Evolutionary conservation across 2,329 filamentous ascomycete genomes (phyloP).

Genomic region (Hawksworthiomyces lignivorus): DNA sequence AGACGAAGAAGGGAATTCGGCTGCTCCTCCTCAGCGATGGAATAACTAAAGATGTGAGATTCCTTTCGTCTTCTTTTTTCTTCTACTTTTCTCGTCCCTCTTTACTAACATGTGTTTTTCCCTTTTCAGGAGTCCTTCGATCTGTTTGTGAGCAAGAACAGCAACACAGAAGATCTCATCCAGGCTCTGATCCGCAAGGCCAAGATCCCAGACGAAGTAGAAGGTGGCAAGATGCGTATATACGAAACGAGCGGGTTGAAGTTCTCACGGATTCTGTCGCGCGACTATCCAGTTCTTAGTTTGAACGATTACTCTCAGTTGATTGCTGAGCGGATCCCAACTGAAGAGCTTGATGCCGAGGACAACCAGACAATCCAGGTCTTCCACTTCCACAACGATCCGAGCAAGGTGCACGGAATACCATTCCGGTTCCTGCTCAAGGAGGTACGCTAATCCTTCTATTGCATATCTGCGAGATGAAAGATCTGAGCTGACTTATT

Average conservation of each 20-base stretch:
- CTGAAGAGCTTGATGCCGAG: constrained; percentile 57
- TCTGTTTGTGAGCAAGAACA: constrained; percentile 80
- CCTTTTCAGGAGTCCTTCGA: constrained; percentile 62
- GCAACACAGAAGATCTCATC: constrained; percentile 71
- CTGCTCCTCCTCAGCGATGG: constrained; percentile 83
- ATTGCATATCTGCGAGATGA: too few species aligned
- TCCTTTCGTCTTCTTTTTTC: too few species aligned
- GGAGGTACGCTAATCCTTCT: constrained; percentile 47
- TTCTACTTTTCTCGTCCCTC: constrained; percentile 7
- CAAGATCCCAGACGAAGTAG: constrained; percentile 64
- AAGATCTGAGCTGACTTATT: not conserved
- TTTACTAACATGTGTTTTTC: constrained; percentile 16
- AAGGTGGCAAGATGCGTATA: constrained; percentile 64
- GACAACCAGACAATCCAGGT: constrained; percentile 61
- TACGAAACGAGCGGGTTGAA: constrained; percentile 80
- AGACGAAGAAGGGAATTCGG: constrained; percentile 83
- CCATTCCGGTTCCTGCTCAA: constrained; percentile 87
- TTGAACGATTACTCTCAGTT: constrained; percentile 81
- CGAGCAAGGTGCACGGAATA: constrained; percentile 73
- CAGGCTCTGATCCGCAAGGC: constrained; percentile 72
- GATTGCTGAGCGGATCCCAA: constrained; percentile 72
- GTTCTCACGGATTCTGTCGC: constrained; percentile 68
- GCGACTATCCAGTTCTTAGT: constrained; percentile 65
- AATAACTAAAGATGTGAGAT: constrained; percentile 74
- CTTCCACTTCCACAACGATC: constrained; percentile 90